phyloP scores from a whole-genome alignment of 305 asterid species.

The Fraxinus angustifolia region DNA sequence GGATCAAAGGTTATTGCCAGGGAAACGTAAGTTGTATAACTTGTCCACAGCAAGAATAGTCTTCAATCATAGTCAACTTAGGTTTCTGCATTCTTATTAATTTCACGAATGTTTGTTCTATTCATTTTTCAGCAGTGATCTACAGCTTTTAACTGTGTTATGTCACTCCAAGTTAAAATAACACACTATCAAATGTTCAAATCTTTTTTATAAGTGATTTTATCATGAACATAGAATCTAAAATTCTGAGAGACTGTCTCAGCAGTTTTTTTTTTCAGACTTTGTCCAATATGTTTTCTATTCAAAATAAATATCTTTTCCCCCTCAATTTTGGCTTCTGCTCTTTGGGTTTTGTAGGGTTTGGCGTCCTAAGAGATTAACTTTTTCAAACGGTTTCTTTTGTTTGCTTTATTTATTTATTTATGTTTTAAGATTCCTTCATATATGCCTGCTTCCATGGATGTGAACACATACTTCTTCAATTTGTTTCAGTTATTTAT shows the following conservation, averaged over 20 bases:
- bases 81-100: neutral
- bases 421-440: neutral
- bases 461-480: neutral
- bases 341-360: neutral
- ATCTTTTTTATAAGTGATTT: neutral
- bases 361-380: neutral
- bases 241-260: neutral
- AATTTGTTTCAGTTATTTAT: slow-evolving; percentile 9
- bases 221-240: neutral
- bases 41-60: neutral
- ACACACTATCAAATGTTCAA: neutral
- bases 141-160: neutral
- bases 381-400: neutral
- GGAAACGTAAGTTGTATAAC: slow-evolving; percentile 68
- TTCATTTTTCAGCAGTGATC: neutral
- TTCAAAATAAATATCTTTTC: neutral
- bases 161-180: neutral
- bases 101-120: neutral
- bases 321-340: neutral
- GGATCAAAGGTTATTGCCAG: slow-evolving; percentile 87
- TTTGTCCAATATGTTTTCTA: neutral
- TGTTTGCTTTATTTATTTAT: neutral
- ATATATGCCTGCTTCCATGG: neutral
- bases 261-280: neutral
- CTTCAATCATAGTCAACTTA: neutral